Conservation (phyloP, 2,329 filamentous ascomycete genomes). For the Xenoacremonium recifei region DNA sequence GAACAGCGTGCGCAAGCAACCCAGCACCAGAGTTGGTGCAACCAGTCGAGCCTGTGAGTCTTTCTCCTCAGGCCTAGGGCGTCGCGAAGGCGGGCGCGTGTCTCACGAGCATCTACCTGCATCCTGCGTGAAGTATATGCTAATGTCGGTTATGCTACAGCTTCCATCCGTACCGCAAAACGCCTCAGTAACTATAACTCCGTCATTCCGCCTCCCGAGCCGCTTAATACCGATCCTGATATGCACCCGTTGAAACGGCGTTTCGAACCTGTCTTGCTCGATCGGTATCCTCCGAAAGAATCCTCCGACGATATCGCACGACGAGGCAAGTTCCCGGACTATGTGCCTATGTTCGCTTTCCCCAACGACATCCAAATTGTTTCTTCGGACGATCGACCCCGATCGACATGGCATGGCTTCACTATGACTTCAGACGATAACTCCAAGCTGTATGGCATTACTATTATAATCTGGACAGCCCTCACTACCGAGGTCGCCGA, state of each 20-base stretch:
- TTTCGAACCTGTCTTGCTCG: constrained; percentile 94
- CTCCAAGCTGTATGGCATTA: constrained; percentile 88
- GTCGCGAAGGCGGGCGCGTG: too few relatives aligned
- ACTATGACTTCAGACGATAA: constrained; percentile 95
- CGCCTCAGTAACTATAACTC: constrained; percentile 97
- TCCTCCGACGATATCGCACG: constrained; percentile 77
- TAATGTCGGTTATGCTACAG: constrained; percentile 36
- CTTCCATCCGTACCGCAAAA: constrained; percentile 73
- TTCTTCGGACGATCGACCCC: constrained; percentile 87
- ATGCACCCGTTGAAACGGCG: constrained; percentile 94
- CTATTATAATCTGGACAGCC: constrained; percentile 89
- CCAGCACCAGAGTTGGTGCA: constrained; percentile 70
- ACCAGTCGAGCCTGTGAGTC: constrained; percentile 42
- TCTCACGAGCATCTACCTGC: not conserved
- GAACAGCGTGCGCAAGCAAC: constrained; percentile 89
- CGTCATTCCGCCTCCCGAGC: constrained; percentile 90
- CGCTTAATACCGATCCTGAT: constrained; percentile 81
- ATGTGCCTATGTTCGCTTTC: constrained; percentile 98
- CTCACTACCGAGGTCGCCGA: constrained; percentile 79
- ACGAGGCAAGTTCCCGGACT: constrained; percentile 88
- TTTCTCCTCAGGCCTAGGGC: too few relatives aligned
- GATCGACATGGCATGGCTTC: constrained; percentile 98
- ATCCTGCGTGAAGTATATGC: too few relatives aligned
- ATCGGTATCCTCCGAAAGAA: constrained; percentile 85
- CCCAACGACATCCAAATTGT: constrained; percentile 97